phyloP scores from a whole-genome alignment of 352 stramenopile genomes.

The Phytophthora podocarpi region DNA sequence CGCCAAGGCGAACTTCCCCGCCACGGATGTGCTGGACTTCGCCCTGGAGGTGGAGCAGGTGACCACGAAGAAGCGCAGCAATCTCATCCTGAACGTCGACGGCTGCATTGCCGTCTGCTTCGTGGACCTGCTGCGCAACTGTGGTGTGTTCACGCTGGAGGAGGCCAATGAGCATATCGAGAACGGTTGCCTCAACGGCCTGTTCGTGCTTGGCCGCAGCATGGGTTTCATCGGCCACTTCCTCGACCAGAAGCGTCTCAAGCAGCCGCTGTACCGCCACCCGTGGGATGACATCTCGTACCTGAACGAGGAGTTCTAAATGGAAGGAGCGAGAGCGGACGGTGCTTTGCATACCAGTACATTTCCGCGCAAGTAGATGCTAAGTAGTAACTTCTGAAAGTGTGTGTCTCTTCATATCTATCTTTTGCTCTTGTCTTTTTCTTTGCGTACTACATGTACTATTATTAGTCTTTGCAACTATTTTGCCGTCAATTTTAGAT shows the following conservation, averaged over 20 bases:
- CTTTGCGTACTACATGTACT: too few relatives aligned
- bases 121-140: constrained; percentile 95
- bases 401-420: constrained; percentile 32
- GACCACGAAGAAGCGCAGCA: constrained; percentile 97
- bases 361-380: constrained; percentile 35
- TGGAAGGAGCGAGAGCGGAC: constrained; percentile 14
- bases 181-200: constrained; percentile 96
- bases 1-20: constrained; percentile 93
- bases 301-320: constrained; percentile 83
- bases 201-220: constrained; percentile 88
- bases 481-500: too few relatives aligned
- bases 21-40: constrained; percentile 95
- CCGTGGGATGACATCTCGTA: constrained; percentile 98
- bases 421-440: constrained; percentile 6
- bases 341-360: constrained; percentile 17
- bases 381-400: constrained; percentile 40
- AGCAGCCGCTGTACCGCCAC: constrained; percentile 97
- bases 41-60: constrained; percentile 96
- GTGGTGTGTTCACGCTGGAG: constrained; percentile 88
- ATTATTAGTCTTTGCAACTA: too few relatives aligned
- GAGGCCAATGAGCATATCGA: constrained; percentile 95
- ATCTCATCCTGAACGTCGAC: constrained; percentile 98
- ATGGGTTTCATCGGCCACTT: constrained; percentile 96
- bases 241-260: constrained; percentile 97
- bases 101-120: constrained; percentile 97